Base-by-base conservation (phyloP, 2,329 filamentous ascomycete species). In the Didymellaceae sp. region DNA sequence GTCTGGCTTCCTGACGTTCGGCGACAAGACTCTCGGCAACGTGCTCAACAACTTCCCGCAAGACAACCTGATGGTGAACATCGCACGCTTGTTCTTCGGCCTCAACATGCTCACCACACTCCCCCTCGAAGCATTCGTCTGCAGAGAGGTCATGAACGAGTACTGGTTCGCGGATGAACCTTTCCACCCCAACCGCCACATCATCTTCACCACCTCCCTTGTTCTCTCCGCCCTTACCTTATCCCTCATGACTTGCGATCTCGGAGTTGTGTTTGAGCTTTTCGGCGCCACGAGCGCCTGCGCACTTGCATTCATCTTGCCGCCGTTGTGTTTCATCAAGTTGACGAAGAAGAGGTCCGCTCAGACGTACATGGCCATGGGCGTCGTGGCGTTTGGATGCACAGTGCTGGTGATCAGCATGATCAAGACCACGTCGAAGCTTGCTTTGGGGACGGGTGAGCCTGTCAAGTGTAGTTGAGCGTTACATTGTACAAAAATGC, bases 61-160 rank as follows among this genome's bases (percentile, higher is more conserved):
- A 16, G 86, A 95, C 75, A 97, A 96, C 74, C 81, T 87, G 62
- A 88, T 97, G 85, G 91, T 97, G 69, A 97, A 97, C 74, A 82
- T 99, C 51, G 94, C 94, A 17, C 88, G 94, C 44, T 82, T 99
- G 41, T 97, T 91, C 76, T 97, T 99, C 70, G 94, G 94, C 2
- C 83, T 99, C 60, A 99, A 99, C 80, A 99, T 99, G 94, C 85
- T 99, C 65, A 97, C 94, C 11, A 97, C 94, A 1, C 80, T 99
- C 26, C 94, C 94, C 0, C 86, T 99, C 53, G 94, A 99, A 79
- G 92, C 91, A 13, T 99, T 99, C 73, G 94, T 99, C 45, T 99
- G 94, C 75, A 86, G 94, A 67, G 94, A 97, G 75, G 92, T 97
- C 57, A 96, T 97, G 90, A 84, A 90, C 61, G 91, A 90, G 57